Base-by-base conservation (phyloP, 352 stramenopile genomes). In the Phytophthora lateralis region DNA sequence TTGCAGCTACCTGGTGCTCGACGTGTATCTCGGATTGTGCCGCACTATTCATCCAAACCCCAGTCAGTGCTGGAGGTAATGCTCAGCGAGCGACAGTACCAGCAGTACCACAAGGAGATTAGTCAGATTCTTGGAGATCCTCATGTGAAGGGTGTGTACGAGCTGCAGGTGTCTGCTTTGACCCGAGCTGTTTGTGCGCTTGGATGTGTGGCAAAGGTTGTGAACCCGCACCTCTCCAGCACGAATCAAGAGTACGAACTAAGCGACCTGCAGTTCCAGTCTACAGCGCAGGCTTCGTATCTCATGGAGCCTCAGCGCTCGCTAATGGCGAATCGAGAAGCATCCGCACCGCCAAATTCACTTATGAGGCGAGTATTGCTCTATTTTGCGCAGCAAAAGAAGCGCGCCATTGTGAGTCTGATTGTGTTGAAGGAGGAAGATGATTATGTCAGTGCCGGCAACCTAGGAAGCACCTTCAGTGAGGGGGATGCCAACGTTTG, bases 141-240 rank as follows among this genome's bases (percentile, higher is more conserved):
- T 10, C 63, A 78, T 4, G 76, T 98, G 10, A 76, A 86, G 8
- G 88, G 87, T 15, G 88, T 99, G 17, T 99, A 98, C 69, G 97
- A 99, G 69, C 81, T 96, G 10, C 78, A 96, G 27, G 91, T 97
- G 7, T 91, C 96, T n/a, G 69, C 95, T 7, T 72, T 97, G 39
- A 94, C 96, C 30, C 81, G 89, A 3, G 85, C 92, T 14, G 72
- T 99, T 29, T 94, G 95, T 53, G 79, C 92, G n/a, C 75, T 99
- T 17, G 97, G 97, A 2, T 98, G 83, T 51, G 83, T 91, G 17
- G 81, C 80, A 10, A 88, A 82, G 29, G 76, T 89, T 26, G 71
- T 80, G 6, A 84, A 82, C 27, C 71, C 70, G 7, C 73, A 82
- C 20, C 41, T 85, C 48, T 80, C 77, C 6, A 63, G 58, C 29